phyloP scores from a whole-genome alignment of 2,329 filamentous ascomycete genomes.

The Magnaporthiopsis poae region DNA sequence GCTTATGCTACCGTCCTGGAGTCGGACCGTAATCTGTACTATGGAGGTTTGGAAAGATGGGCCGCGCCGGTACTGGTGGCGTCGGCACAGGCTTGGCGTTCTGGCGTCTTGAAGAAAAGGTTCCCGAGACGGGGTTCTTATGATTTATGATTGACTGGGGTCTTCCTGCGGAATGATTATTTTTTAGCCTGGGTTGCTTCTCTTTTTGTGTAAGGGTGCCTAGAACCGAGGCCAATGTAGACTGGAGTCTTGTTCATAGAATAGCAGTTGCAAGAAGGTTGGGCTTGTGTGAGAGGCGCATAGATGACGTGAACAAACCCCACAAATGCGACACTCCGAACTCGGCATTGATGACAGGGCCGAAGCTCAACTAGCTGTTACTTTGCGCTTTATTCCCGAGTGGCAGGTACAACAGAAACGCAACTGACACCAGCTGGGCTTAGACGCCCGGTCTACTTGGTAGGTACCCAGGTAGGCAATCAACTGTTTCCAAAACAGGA shows the following conservation, averaged over 20 bases:
- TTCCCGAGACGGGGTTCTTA: background rate
- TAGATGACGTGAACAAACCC: background rate
- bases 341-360: background rate
- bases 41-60: background rate
- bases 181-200: background rate
- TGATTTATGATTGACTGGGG: background rate
- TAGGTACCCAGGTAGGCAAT: too few relatives aligned
- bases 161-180: background rate
- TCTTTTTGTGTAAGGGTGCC: background rate
- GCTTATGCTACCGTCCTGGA: background rate
- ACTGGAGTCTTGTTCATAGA: background rate
- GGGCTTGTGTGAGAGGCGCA: background rate
- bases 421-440: background rate
- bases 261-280: background rate
- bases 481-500: background rate
- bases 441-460: background rate
- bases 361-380: background rate
- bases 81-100: background rate
- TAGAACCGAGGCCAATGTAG: background rate
- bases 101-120: background rate
- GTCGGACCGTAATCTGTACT: background rate
- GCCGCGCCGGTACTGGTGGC: too few relatives aligned
- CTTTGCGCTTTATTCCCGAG: background rate
- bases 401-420: background rate
- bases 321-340: background rate